These are phyloP conservation scores for Salvia hispanica DNA, from an alignment of 257 asterid species.

Conservation along the genomic window DNA sequence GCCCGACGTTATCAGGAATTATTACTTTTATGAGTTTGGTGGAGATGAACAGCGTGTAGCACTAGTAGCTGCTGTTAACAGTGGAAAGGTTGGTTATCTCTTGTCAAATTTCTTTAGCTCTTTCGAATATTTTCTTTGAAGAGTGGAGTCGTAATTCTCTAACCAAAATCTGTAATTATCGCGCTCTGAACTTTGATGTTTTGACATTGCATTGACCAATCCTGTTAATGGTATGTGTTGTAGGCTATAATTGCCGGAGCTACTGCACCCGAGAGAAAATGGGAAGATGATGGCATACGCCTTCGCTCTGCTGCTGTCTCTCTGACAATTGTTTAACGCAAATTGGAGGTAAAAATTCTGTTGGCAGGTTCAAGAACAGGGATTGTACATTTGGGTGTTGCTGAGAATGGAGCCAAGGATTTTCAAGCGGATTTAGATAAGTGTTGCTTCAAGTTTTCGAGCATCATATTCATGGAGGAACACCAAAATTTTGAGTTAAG, in stretches of 20 bases:
- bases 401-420: background rate
- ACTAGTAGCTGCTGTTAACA: conserved; percentile 77
- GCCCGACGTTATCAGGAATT: conserved; percentile 60
- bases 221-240: background rate
- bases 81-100: conserved; percentile 66
- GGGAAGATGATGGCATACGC: conserved; percentile 70
- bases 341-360: background rate
- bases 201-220: background rate
- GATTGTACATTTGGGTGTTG: background rate
- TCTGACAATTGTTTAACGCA: conserved; percentile 47
- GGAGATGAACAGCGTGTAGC: conserved; percentile 66
- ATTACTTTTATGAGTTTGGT: conserved; percentile 87
- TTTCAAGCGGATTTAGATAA: background rate
- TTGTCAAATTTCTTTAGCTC: background rate
- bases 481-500: background rate
- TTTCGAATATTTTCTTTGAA: background rate
- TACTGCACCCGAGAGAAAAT: conserved; percentile 73
- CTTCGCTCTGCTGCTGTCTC: conserved; percentile 97
- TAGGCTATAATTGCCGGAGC: conserved; percentile 85
- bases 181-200: background rate
- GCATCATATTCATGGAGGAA: background rate
- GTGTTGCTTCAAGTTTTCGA: no score
- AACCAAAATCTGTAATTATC: background rate
- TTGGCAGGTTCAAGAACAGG: background rate
- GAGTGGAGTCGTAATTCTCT: background rate